Evolutionary conservation across 2,329 filamentous ascomycete genomes (phyloP).

Genomic region (Capronia epimyces): DNA sequence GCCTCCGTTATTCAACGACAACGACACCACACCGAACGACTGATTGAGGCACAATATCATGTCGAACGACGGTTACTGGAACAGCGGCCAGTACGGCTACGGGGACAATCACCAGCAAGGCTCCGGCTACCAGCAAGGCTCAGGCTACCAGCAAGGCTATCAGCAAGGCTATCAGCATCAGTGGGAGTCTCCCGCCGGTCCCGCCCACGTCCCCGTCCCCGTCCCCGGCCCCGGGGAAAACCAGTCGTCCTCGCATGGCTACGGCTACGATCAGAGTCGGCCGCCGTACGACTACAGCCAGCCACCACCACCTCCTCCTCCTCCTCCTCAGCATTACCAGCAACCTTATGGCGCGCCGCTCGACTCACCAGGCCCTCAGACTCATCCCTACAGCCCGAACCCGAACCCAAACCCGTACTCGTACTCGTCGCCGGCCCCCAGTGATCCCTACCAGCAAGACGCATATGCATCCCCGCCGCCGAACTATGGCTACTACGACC

Average conservation of each 20-base stretch:
- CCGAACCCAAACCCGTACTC: not conserved
- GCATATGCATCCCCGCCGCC: slow-evolving; percentile 10
- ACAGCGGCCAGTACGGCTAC: slow-evolving; percentile 18
- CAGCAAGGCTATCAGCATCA: slow-evolving; percentile 16
- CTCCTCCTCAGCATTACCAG: slow-evolving; percentile 14
- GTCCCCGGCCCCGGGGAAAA: slow-evolving; percentile 8
- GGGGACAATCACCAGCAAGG: not conserved
- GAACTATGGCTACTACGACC: slow-evolving; percentile 13
- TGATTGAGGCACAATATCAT: slow-evolving; percentile 2
- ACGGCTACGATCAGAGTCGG: slow-evolving; percentile 14
- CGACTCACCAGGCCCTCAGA: slow-evolving; percentile 15
- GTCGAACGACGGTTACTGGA: slow-evolving; percentile 14
- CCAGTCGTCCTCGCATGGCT: slow-evolving; percentile 13
- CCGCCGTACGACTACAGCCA: slow-evolving; percentile 4
- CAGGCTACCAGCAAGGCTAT: no score
- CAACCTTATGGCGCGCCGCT: slow-evolving; percentile 8
- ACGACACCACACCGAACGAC: slow-evolving; percentile 23
- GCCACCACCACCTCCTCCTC: slow-evolving; percentile 1
- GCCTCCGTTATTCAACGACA: no score
- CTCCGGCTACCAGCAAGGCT: no score
- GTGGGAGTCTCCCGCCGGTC: slow-evolving; percentile 15
- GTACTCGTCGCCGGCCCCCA: slow-evolving; percentile 7
- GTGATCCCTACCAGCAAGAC: slow-evolving; percentile 11
- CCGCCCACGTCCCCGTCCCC: slow-evolving; percentile 9
- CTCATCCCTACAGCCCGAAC: slow-evolving; percentile 6